phyloP scores from a whole-genome alignment of 2,329 filamentous ascomycete species.

The Diplodia sapinea region DNA sequence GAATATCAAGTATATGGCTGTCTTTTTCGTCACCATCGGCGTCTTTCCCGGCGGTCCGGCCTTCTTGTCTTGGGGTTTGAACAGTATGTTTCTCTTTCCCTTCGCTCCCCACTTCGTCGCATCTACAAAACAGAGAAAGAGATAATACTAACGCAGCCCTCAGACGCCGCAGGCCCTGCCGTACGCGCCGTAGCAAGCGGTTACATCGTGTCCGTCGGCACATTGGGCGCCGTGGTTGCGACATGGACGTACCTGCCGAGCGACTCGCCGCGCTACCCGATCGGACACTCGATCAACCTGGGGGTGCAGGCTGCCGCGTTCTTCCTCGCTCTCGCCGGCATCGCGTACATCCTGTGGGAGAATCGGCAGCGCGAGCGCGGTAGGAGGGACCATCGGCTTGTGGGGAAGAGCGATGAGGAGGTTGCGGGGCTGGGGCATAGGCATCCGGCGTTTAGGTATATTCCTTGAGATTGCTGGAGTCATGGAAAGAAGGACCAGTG shows the following conservation, averaged over 20 bases:
- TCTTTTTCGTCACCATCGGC: slow-evolving; percentile 62
- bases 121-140: neutral
- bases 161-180: slow-evolving; percentile 61
- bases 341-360: slow-evolving; percentile 61
- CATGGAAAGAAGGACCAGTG: neutral
- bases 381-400: slow-evolving; percentile 57
- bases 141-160: slow-evolving; percentile 35
- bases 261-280: slow-evolving; percentile 53
- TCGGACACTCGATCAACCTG: slow-evolving; percentile 60
- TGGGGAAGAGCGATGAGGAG: slow-evolving; percentile 56
- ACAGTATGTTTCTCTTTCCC: slow-evolving; percentile 51
- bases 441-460: slow-evolving; percentile 64
- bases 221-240: slow-evolving; percentile 62
- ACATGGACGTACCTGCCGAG: slow-evolving; percentile 51
- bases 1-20: slow-evolving; percentile 59
- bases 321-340: slow-evolving; percentile 55
- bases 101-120: slow-evolving; percentile 54
- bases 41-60: slow-evolving; percentile 65
- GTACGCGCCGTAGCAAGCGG: slow-evolving; percentile 62
- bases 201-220: slow-evolving; percentile 59
- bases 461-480: slow-evolving; percentile 41
- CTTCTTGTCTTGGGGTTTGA: slow-evolving; percentile 64
- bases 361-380: slow-evolving; percentile 58
- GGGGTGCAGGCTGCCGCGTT: slow-evolving; percentile 55
- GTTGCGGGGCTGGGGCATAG: slow-evolving; percentile 58